These are phyloP conservation scores for Backusella westeae DNA, from an alignment of 192 early-diverging fungal genomes.

Conservation along the genomic window DNA sequence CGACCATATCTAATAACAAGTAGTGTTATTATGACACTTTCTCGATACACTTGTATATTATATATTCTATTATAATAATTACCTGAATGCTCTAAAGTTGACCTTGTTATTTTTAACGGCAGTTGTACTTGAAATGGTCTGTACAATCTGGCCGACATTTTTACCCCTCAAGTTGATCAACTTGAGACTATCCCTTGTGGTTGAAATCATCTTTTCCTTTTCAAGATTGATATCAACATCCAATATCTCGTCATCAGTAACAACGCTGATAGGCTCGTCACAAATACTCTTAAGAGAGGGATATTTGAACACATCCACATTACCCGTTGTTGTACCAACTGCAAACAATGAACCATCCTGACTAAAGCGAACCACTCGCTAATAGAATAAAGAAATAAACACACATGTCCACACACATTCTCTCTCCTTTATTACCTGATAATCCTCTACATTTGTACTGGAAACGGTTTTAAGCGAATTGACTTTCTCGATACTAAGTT, in stretches of 20 bases:
- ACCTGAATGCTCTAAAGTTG: conserved; percentile 51
- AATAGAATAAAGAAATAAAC: not conserved
- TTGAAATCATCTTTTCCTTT: conserved; percentile 46
- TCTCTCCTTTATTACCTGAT: conserved; percentile 45
- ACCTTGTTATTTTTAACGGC: conserved; percentile 41
- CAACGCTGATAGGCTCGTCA: conserved; percentile 58
- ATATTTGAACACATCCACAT: conserved; percentile 58
- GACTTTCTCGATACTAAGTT: conserved; percentile 11
- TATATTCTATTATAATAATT: not conserved
- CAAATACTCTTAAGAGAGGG: conserved; percentile 50
- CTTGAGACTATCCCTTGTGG: conserved; percentile 45
- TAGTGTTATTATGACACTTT: no score
- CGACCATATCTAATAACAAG: conserved; percentile 52
- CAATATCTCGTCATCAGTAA: conserved; percentile 56
- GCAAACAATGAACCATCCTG: conserved; percentile 62
- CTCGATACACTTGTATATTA: no score
- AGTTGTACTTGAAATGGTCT: conserved; percentile 41
- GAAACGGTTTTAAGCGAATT: conserved; percentile 41
- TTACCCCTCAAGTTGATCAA: conserved; percentile 39
- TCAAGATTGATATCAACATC: conserved; percentile 67
- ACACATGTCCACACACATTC: not conserved
- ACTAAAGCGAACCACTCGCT: conserved; percentile 65
- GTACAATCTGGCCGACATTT: conserved; percentile 42
- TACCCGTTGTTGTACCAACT: conserved; percentile 70
- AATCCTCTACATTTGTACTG: conserved; percentile 51